phyloP scores from a whole-genome alignment of 352 stramenopile species.

The Phytophthora sojae region DNA sequence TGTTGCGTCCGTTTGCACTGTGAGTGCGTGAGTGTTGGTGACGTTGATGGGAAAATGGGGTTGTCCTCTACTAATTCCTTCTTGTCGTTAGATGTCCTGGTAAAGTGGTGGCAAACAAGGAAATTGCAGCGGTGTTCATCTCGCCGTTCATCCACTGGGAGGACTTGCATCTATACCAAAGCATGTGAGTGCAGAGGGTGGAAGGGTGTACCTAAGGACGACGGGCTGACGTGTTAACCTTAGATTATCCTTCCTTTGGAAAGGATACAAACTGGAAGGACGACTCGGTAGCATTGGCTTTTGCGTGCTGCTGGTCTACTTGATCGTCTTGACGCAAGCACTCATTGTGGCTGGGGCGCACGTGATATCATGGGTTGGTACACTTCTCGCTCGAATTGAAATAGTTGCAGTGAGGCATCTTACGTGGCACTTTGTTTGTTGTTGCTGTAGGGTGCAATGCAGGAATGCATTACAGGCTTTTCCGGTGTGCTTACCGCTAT shows the following conservation, averaged over 20 bases:
- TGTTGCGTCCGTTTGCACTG: slow-evolving; percentile 59
- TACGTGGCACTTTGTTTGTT: slow-evolving; percentile 1
- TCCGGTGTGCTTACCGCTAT: slow-evolving; percentile 82
- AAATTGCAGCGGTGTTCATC: slow-evolving; percentile 59
- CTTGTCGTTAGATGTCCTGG: slow-evolving; percentile 67
- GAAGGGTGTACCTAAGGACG: neutral
- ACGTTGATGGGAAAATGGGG: neutral
- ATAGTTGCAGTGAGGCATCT: neutral
- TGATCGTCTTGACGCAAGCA: slow-evolving; percentile 71
- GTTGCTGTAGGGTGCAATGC: slow-evolving; percentile 37
- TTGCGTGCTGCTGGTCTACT: slow-evolving; percentile 47
- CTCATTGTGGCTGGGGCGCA: slow-evolving; percentile 59
- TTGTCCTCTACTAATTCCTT: neutral
- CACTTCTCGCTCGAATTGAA: neutral
- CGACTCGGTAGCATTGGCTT: slow-evolving; percentile 64
- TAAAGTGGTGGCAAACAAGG: slow-evolving; percentile 46
- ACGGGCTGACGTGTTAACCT: slow-evolving; percentile 17
- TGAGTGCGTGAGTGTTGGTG: slow-evolving; percentile 27
- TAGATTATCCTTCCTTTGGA: slow-evolving; percentile 87
- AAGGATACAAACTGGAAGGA: slow-evolving; percentile 81
- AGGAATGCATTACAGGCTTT: slow-evolving; percentile 82
- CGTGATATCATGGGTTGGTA: slow-evolving; percentile 39
- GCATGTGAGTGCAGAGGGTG: slow-evolving; percentile 66
- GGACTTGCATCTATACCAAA: slow-evolving; percentile 91
- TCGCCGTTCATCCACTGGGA: slow-evolving; percentile 87